Evolutionary conservation across 306 rosid genomes (phyloP), one percentile per base, ranked within the genome.

Genomic region (Glycine soja): DNA sequence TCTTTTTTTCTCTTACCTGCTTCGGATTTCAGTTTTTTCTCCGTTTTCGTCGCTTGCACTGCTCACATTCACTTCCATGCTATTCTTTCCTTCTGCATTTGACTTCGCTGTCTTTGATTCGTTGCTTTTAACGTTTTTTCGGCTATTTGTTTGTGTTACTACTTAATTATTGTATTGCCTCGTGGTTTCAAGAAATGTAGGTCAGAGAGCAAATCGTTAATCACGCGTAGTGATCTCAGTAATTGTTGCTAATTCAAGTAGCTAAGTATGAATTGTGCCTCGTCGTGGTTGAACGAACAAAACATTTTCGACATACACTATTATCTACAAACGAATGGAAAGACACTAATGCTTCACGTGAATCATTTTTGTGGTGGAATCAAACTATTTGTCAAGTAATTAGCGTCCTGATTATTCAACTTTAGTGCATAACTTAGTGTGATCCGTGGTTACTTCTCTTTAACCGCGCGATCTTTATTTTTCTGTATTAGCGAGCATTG

Each of bases 181-280:
- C 38, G n/a, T 74, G 19, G 63, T 82, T 71, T 36, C 72, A 77
- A 50, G 63, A 77, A 71, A 87, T 86, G 74, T 79, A 66, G 79
- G 75, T 62, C 46, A 81, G 72, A 5, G 43, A 65, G 70, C 14
- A 69, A 68, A 69, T 15, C 6, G 8, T 16, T 57, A 18, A 18
- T 57, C 68, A 57, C 24, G 48, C 47, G 80, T 72, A 43, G 16
- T 64, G 70, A 76, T 81, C 80, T 72, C 8, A 36, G 43, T 40
- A 34, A 56, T 70, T 58, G 32, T 32, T 50, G 10, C 65, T 6
- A 10, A 18, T 64, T n/a, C 30, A 2, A 24, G 46, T 52, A 38
- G 51, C 47, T 7, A 70, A 57, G 16, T 42, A 45, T 34, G 58
- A 5, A 50, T 43, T 79, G 40, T 40, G 69, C 72, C 32, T 38